Percentiles rank a stretch among this genome's conserved stretches.
Evolutionary conservation across 805 yeast genomes (phyloP).

Genomic region (Zygoascus tannicola): DNA sequence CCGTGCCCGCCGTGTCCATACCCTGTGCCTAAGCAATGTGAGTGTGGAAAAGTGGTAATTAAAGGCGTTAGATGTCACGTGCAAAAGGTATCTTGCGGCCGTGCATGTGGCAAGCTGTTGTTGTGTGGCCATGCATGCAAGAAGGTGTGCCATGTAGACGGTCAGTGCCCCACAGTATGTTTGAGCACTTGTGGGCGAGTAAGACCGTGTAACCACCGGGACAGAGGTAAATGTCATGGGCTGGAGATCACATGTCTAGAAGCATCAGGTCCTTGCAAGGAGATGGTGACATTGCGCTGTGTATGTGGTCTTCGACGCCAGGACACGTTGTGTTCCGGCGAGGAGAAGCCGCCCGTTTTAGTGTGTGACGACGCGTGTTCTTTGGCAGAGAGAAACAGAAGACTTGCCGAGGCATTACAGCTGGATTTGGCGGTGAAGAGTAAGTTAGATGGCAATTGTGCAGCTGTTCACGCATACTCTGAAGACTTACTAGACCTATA

Average conservation of each 20-base stretch:
- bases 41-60: conserved; percentile 49
- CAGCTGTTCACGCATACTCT: conserved; percentile 33
- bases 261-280: conserved; percentile 36
- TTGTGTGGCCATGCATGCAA: conserved; percentile 47
- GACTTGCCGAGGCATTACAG: conserved; percentile 54
- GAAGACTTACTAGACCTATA: conserved; percentile 41
- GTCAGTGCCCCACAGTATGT: conserved; percentile 55
- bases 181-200: conserved; percentile 47
- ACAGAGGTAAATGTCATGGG: conserved; percentile 58
- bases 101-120: conserved; percentile 44
- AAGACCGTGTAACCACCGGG: conserved; percentile 57
- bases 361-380: conserved; percentile 69
- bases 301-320: conserved; percentile 50
- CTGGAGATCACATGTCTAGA: conserved; percentile 22
- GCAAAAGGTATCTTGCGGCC: conserved; percentile 55
- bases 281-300: conserved; percentile 44
- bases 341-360: conserved; percentile 29
- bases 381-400: conserved; percentile 46
- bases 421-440: conserved; percentile 24
- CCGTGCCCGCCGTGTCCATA: conserved; percentile 71
- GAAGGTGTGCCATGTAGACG: conserved; percentile 47
- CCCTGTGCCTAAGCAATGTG: conserved; percentile 46
- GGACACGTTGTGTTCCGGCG: conserved; percentile 48
- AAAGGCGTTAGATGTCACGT: conserved; percentile 65
- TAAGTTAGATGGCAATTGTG: conserved; percentile 6